Evolutionary conservation across 176 grass and related monocot species (phyloP).

Genomic region (Poa pratensis): DNA sequence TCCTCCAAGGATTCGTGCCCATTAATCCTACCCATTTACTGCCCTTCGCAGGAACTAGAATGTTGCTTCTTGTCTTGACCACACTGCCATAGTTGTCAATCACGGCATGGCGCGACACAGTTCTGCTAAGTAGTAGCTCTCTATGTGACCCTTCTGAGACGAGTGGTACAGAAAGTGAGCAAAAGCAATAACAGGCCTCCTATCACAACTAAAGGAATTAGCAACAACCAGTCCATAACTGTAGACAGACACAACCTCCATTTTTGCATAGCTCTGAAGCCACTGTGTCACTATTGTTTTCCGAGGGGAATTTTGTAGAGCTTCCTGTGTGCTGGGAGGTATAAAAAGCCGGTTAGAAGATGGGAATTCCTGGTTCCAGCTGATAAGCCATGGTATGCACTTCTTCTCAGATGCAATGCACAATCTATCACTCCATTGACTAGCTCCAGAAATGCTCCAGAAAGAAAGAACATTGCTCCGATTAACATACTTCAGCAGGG

Average conservation of each 20-base stretch:
- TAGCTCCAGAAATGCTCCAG: constrained; percentile 48
- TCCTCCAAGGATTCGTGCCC: constrained; percentile 68
- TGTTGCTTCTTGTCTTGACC: constrained; percentile 10
- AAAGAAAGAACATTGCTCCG: constrained; percentile 35
- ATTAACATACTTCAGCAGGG: constrained; percentile 60
- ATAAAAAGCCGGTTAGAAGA: constrained; percentile 51
- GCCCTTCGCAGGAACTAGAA: constrained; percentile 72
- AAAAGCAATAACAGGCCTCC: constrained; percentile 49
- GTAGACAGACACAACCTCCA: constrained; percentile 48
- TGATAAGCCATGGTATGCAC: constrained; percentile 58
- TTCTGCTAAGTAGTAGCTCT: not conserved
- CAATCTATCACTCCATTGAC: constrained; percentile 17
- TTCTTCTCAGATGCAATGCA: constrained; percentile 51
- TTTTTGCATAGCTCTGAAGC: constrained; percentile 44
- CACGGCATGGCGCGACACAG: constrained; percentile 46
- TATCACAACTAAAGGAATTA: constrained; percentile 25
- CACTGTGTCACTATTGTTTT: constrained; percentile 37
- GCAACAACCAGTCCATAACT: constrained; percentile 35
- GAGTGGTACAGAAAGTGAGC: constrained; percentile 74
- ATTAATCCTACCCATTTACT: constrained; percentile 73
- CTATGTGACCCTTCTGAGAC: not conserved
- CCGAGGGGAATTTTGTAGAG: constrained; percentile 17
- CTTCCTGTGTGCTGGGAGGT: constrained; percentile 38
- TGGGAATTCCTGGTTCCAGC: constrained; percentile 63
- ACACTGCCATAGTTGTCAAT: constrained; percentile 53